These are phyloP conservation scores for Patellaria atrata DNA, from an alignment of 495 filamentous ascomycete species.

Conservation along the genomic window DNA sequence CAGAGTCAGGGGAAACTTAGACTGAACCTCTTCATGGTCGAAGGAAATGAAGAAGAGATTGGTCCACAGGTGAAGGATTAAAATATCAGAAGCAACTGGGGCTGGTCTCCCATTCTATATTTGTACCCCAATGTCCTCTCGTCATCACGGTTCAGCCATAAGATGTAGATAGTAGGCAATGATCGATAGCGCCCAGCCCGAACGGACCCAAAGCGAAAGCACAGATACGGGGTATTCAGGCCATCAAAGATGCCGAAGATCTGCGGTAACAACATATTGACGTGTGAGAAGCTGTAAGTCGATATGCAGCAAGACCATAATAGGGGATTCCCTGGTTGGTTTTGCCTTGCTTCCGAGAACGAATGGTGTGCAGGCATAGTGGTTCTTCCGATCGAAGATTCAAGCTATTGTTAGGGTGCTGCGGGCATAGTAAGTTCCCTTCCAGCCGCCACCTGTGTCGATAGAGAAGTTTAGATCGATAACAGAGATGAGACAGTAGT, in stretches of 20 bases:
- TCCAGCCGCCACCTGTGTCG: no score
- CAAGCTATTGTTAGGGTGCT: slow-evolving; percentile 21
- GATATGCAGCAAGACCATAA: slow-evolving; percentile 13
- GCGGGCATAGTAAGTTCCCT: no score
- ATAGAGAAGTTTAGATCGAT: slow-evolving; percentile 16
- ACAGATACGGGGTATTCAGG: slow-evolving; percentile 19
- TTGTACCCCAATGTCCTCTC: slow-evolving; percentile 11
- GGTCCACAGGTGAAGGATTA: background rate
- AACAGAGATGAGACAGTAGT: slow-evolving; percentile 20
- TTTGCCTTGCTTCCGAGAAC: slow-evolving; percentile 15
- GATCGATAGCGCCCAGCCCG: slow-evolving; percentile 17
- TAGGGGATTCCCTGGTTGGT: slow-evolving; percentile 20
- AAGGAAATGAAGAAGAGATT: slow-evolving; percentile 2
- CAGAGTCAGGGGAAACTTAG: no score
- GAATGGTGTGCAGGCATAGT: slow-evolving; percentile 18
- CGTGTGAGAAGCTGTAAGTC: slow-evolving; percentile 17
- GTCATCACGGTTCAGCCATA: slow-evolving; percentile 2
- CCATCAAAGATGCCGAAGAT: slow-evolving; percentile 16
- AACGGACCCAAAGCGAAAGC: slow-evolving; percentile 17
- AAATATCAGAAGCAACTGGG: slow-evolving; percentile 9
- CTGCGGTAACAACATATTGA: slow-evolving; percentile 21
- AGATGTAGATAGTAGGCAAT: slow-evolving; percentile 11
- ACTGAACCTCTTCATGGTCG: no score
- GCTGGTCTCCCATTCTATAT: slow-evolving; percentile 16
- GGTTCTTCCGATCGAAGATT: slow-evolving; percentile 13